Evolutionary conservation across 1,284 basidiomycete species (phyloP).

Genomic region (Sporisorium reilianum): DNA sequence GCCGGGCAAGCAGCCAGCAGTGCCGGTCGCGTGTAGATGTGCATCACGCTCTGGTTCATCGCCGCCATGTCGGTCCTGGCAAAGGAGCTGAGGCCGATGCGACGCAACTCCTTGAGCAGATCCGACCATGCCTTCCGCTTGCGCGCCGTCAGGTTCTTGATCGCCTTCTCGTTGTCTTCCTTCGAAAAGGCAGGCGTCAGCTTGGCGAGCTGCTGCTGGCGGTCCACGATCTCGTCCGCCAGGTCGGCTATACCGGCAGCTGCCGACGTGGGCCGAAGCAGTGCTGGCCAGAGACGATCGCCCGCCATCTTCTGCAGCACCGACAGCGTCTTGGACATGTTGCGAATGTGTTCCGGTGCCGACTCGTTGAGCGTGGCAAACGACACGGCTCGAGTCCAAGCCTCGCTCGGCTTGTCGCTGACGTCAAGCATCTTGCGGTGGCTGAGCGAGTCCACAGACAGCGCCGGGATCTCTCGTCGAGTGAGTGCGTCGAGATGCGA

Average conservation of each 20-base stretch:
- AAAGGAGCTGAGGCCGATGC: conserved; percentile 76
- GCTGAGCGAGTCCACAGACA: conserved; percentile 25
- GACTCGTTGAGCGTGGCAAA: conserved; percentile 19
- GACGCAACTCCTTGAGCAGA: conserved; percentile 87
- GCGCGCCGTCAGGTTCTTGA: conserved; percentile 80
- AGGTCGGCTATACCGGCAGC: conserved; percentile 74
- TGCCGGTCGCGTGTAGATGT: conserved; percentile 74
- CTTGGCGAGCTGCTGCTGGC: conserved; percentile 75
- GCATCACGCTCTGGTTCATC: conserved; percentile 78
- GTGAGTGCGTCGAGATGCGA: conserved; percentile 46
- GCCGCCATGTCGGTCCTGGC: conserved; percentile 76
- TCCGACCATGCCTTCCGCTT: conserved; percentile 94
- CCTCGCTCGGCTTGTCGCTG: conserved; percentile 20
- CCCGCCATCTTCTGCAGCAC: conserved; percentile 44
- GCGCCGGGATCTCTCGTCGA: conserved; percentile 44
- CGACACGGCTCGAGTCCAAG: conserved; percentile 23
- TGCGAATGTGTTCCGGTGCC: conserved; percentile 42
- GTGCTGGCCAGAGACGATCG: conserved; percentile 37
- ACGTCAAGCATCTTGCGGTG: conserved; percentile 9
- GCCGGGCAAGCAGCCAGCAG: conserved; percentile 23
- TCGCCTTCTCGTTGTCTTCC: conserved; percentile 75
- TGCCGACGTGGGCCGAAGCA: conserved; percentile 23
- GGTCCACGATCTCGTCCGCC: conserved; percentile 80
- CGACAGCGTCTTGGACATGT: conserved; percentile 51
- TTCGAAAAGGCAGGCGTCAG: conserved; percentile 60